Evolutionary conservation across 139 green algal species (phyloP).

Genomic region (Trebouxia sp.): DNA sequence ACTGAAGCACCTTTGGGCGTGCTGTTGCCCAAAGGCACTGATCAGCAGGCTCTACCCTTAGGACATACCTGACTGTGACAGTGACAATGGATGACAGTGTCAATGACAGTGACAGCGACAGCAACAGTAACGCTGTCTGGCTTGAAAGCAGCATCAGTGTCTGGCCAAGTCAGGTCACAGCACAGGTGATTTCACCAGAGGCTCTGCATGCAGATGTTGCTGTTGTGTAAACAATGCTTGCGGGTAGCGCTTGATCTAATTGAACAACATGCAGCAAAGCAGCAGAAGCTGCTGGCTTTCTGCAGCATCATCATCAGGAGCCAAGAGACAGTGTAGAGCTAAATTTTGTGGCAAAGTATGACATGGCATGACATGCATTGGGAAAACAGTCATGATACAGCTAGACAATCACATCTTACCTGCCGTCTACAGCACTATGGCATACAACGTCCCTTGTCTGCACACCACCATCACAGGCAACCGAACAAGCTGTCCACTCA

Average conservation of each 20-base stretch:
- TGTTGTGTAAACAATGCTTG: neutral
- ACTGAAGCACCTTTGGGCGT: neutral
- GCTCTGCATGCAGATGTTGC: neutral
- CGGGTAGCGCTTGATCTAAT: too few species aligned
- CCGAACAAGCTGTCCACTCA: conserved; percentile 31
- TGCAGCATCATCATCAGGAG: neutral
- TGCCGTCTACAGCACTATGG: conserved; percentile 29
- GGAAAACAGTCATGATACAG: too few species aligned
- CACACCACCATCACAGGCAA: conserved; percentile 17
- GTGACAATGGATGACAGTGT: neutral
- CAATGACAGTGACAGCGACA: too few species aligned
- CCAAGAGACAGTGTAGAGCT: neutral
- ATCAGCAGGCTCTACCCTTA: neutral
- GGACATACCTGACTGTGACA: neutral
- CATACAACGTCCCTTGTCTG: conserved; percentile 27
- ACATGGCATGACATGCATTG: neutral
- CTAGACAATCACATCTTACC: neutral
- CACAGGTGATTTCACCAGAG: neutral
- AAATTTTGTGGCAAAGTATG: neutral
- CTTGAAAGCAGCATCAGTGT: too few species aligned
- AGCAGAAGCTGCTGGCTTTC: neutral
- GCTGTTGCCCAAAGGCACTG: neutral
- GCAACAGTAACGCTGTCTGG: too few species aligned
- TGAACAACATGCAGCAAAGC: neutral
- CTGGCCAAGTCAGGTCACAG: too few species aligned